Evolutionary conservation across 2,329 filamentous ascomycete species (phyloP), one percentile per base, ranked within the genome.

Genomic region (Colletotrichum tropicale): DNA sequence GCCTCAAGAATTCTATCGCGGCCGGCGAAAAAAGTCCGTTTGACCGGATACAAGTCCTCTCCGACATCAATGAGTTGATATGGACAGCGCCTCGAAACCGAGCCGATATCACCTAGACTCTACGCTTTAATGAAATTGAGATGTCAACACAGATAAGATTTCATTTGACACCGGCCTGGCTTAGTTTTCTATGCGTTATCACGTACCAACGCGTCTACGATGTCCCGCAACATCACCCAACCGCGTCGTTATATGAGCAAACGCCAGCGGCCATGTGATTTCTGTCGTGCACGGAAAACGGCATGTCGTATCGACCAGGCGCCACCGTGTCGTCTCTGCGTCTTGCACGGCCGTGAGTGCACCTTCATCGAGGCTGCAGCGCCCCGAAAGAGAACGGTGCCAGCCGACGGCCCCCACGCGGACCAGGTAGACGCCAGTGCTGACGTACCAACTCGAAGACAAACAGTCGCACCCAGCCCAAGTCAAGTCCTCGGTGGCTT

Each of bases 201-300:
- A n/a, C 43, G n/a, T 13, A 13, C 4, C 10, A 12, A 48, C 43
- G 43, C 43, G 43, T 48, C 43, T 10, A 48, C 43, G 43, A 48
- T 48, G 43, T 48, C n/a, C n/a, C 21, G 10, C n/a, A 48, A 48
- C n/a, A 21, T 13, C 43, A 34, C 60, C 24, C 61, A 66, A 62
- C 52, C 55, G 16, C 72, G 68, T 32, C 61, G 62, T 16, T 80
- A 80, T 43, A 79, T 80, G 78, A 79, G 78, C 77, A 80, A 80
- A 28, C 76, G 78, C 18, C 79, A 80, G 15, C 81, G 86, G 52
- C 86, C 86, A 6, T 88, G 86, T 79, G 86, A 88, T 77, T 87
- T 87, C 78, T 88, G 86, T 76, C 82, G 86, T 13, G 85, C 84
- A 21, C 84, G 86, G 72, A 86, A 87, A 77, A 85, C 86, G 2